phyloP scores from a whole-genome alignment of 345 rosid species.

The Rhizophora mangle region DNA sequence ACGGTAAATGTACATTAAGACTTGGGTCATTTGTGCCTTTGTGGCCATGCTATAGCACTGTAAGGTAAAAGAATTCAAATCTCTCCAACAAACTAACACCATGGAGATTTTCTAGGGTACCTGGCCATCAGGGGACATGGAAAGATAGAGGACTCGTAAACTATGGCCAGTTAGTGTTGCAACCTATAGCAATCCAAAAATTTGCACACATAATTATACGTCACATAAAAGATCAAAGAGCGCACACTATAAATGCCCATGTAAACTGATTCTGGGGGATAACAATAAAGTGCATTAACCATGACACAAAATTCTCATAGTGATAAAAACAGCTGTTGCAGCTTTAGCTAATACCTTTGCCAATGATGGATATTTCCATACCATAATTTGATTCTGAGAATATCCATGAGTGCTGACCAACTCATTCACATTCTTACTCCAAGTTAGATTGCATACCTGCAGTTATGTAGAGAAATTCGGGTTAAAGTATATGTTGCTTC shows the following conservation, averaged over 20 bases:
- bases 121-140: slow-evolving; percentile 94
- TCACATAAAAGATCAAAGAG: too few species aligned
- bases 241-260: too few species aligned
- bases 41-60: too few species aligned
- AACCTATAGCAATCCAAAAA: slow-evolving; percentile 41
- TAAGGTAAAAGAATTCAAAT: too few species aligned
- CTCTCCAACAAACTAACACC: not conserved
- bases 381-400: slow-evolving; percentile 96
- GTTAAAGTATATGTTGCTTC: not conserved
- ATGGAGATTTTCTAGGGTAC: slow-evolving; percentile 19
- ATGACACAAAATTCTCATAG: too few species aligned
- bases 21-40: too few species aligned
- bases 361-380: slow-evolving; percentile 96
- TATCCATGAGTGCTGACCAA: slow-evolving; percentile 94
- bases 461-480: not conserved
- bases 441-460: slow-evolving; percentile 86
- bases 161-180: slow-evolving; percentile 92
- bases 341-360: slow-evolving; percentile 52
- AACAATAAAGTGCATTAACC: too few species aligned
- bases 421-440: slow-evolving; percentile 99
- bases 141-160: slow-evolving; percentile 88
- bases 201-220: too few species aligned
- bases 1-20: not conserved
- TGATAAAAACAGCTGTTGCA: too few species aligned
- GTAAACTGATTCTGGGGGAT: too few species aligned